Evolutionary conservation across 228 moss, liverwort and hornwort genomes (phyloP).

Genomic region (Sphagnum fallax): DNA sequence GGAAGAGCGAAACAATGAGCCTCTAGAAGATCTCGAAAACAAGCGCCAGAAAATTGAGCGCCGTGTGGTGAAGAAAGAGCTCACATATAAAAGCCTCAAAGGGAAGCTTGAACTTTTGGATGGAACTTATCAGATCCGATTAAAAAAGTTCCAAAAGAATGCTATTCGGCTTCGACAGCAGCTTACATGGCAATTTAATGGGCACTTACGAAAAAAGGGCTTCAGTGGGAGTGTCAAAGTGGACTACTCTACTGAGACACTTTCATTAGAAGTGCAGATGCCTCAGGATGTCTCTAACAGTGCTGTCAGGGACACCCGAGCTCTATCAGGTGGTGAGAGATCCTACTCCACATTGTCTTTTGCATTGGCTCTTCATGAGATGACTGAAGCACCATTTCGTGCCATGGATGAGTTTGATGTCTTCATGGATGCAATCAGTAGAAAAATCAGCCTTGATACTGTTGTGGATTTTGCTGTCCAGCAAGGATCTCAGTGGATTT

Average conservation of each 20-base stretch:
- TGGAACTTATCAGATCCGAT: constrained; percentile 28
- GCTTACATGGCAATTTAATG: constrained; percentile 77
- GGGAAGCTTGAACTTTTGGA: constrained; percentile 51
- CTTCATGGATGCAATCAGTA: constrained; percentile 95
- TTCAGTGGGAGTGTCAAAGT: constrained; percentile 73
- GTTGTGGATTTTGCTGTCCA: constrained; percentile 73
- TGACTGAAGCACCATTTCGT: constrained; percentile 97
- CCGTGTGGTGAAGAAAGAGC: constrained; percentile 26
- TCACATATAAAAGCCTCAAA: constrained; percentile 19
- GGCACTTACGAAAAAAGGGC: constrained; percentile 70
- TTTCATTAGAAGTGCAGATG: constrained; percentile 85
- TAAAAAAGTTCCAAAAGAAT: constrained; percentile 31
- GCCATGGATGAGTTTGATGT: constrained; percentile 99
- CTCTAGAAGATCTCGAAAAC: constrained; percentile 52
- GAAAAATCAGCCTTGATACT: constrained; percentile 88
- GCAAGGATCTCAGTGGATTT: constrained; percentile 97
- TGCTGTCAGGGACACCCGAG: constrained; percentile 78
- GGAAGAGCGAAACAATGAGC: constrained; percentile 49
- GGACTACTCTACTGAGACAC: constrained; percentile 40
- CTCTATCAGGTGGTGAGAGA: constrained; percentile 93
- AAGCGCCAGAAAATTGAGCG: constrained; percentile 42
- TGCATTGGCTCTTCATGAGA: constrained; percentile 86
- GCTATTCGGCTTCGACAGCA: constrained; percentile 34
- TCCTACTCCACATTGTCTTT: constrained; percentile 88
- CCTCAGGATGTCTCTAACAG: constrained; percentile 80